Evolutionary conservation across 768 basidiomycete species (phyloP).

Genomic region (Lactarius indigo): DNA sequence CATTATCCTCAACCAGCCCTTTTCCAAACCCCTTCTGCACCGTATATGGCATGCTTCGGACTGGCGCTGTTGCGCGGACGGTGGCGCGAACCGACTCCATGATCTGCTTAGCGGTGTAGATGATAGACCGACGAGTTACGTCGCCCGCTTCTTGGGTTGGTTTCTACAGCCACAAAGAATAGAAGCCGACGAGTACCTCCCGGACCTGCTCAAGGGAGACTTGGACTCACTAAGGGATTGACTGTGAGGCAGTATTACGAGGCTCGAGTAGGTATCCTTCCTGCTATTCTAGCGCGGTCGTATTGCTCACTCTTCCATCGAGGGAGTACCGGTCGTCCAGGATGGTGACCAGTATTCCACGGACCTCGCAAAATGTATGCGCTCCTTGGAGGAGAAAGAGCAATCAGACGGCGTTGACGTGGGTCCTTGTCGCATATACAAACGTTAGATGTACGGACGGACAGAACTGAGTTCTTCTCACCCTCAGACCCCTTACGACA

Average conservation of each 20-base stretch:
- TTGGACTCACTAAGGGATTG: slow-evolving; percentile 77
- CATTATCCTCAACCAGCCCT: slow-evolving; percentile 90
- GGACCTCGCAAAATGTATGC: slow-evolving; percentile 92
- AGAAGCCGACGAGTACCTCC: slow-evolving; percentile 52
- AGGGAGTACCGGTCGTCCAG: slow-evolving; percentile 66
- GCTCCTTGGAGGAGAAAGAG: slow-evolving; percentile 58
- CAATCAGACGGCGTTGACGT: slow-evolving; percentile 38
- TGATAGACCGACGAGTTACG: neutral
- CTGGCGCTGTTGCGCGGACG: slow-evolving; percentile 51
- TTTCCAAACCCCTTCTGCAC: slow-evolving; percentile 57
- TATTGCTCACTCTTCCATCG: neutral
- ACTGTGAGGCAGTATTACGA: slow-evolving; percentile 71
- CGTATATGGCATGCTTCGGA: slow-evolving; percentile 43
- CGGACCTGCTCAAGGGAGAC: slow-evolving; percentile 91
- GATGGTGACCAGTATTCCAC: slow-evolving; percentile 83
- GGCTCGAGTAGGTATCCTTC: slow-evolving; percentile 42
- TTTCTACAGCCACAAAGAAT: neutral
- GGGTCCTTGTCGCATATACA: slow-evolving; percentile 16
- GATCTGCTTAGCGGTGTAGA: slow-evolving; percentile 38
- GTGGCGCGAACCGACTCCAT: slow-evolving; percentile 60
- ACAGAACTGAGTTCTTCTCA: neutral
- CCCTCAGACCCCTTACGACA: slow-evolving; percentile 47
- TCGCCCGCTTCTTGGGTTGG: neutral
- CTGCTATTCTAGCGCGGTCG: too few relatives aligned
- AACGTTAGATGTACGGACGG: neutral